Percentiles rank a stretch among this genome's conserved stretches.
Evolutionary conservation across 257 asterid species (phyloP).

Genomic region (Datura wrightii): DNA sequence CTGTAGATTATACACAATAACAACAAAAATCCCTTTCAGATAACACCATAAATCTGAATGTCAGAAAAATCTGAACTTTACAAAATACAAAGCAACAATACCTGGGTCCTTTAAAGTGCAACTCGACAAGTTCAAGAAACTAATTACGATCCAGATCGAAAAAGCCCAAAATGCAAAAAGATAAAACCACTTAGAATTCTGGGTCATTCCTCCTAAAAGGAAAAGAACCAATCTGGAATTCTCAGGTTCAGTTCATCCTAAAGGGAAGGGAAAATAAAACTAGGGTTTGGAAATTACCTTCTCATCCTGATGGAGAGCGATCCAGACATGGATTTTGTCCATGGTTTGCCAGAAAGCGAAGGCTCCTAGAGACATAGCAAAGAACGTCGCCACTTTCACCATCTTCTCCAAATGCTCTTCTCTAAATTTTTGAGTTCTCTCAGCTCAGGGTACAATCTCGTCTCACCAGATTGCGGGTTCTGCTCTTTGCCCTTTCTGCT

Average conservation of each 20-base stretch:
- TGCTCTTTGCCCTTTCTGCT: not conserved
- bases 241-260: not conserved
- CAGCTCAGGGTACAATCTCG: not conserved
- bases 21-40: not conserved
- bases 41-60: not conserved
- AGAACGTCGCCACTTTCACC: slow-evolving; percentile 78
- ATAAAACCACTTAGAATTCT: not conserved
- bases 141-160: not conserved
- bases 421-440: not conserved
- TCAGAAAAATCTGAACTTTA: not conserved
- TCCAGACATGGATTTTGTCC: slow-evolving; percentile 90
- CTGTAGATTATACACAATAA: not conserved
- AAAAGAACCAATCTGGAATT: not conserved
- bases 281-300: slow-evolving; percentile 45
- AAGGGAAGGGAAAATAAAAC: not conserved
- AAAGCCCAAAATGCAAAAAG: not conserved
- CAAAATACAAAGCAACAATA: not conserved
- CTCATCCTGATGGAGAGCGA: slow-evolving; percentile 91
- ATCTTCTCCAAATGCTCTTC: slow-evolving; percentile 42
- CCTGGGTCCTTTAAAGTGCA: not conserved
- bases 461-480: not conserved
- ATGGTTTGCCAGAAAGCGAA: slow-evolving; percentile 85
- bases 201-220: not conserved
- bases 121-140: not conserved
- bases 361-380: slow-evolving; percentile 79